A percentile compares a stretch with the other conserved stretches of the same genome.
These are phyloP conservation scores for Pyrus betulifolia DNA, from an alignment of 306 rosid genomes.

Conservation along the genomic window DNA sequence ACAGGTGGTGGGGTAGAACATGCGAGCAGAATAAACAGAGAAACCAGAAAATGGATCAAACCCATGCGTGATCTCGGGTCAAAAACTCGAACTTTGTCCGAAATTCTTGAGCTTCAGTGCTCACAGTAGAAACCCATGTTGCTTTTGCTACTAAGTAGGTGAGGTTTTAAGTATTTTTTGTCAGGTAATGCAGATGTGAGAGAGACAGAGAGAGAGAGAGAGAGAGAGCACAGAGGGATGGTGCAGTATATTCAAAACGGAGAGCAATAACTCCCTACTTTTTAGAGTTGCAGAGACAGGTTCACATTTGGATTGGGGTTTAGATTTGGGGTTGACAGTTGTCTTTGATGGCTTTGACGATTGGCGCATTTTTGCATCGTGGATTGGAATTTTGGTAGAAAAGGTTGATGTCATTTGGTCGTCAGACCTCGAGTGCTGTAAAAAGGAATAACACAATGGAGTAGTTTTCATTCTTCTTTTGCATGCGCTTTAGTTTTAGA, in stretches of 20 bases:
- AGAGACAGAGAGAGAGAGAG: background rate
- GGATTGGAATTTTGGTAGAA: background rate
- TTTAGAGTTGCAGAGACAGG: conserved; percentile 40
- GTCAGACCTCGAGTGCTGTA: background rate
- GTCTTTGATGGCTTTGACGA: background rate
- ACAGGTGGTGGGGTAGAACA: conserved; percentile 16
- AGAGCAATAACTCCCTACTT: conserved; percentile 13
- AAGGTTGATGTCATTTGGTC: background rate
- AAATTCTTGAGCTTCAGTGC: background rate
- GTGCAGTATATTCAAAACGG: conserved; percentile 1
- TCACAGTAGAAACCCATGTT: conserved; percentile 24
- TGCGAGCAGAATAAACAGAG: conserved; percentile 18
- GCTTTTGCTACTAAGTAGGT: background rate
- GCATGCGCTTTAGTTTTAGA: no score
- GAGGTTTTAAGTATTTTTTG: conserved; percentile 12
- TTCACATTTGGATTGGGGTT: conserved; percentile 7
- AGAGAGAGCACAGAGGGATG: background rate
- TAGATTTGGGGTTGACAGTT: background rate
- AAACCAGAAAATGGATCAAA: conserved; percentile 8
- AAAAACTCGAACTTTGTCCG: background rate
- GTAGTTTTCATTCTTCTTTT: background rate
- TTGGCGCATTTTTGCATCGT: background rate
- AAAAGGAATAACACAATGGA: background rate
- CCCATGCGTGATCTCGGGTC: conserved; percentile 33
- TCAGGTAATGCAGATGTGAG: background rate